Evolutionary conservation across 495 filamentous ascomycete genomes (phyloP).

Genomic region (Penicillium pulvis): DNA sequence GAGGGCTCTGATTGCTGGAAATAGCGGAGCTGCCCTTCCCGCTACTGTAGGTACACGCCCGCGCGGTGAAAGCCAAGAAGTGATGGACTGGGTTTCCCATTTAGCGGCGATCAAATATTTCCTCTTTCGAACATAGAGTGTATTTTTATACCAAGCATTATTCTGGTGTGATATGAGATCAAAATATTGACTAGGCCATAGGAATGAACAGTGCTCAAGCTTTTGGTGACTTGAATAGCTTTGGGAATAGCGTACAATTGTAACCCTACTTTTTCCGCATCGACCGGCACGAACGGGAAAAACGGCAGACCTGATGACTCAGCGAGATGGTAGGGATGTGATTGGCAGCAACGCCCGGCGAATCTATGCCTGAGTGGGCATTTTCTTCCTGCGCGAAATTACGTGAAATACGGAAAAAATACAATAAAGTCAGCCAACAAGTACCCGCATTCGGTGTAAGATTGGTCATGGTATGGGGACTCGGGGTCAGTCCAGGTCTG

Average conservation of each 20-base stretch:
- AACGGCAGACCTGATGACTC: conserved; percentile 14
- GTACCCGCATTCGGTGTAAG: background rate
- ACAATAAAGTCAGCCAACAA: background rate
- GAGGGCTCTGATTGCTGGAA: conserved; percentile 25
- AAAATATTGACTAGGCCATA: background rate
- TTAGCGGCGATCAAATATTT: conserved; percentile 12
- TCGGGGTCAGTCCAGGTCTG: conserved; percentile 5
- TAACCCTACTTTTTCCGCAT: conserved; percentile 7
- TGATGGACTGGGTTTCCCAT: conserved; percentile 11
- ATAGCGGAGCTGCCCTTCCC: conserved; percentile 11
- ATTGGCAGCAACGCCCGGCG: conserved; percentile 16
- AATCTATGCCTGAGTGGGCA: conserved; percentile 12
- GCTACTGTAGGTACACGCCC: conserved; percentile 37
- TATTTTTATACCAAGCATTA: background rate
- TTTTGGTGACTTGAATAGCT: background rate
- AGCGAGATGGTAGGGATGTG: conserved; percentile 1
- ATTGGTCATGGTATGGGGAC: background rate
- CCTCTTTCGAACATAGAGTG: background rate
- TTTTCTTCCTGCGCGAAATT: conserved; percentile 14
- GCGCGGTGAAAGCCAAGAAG: conserved; percentile 27
- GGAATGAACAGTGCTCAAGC: background rate
- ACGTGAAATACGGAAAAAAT: background rate
- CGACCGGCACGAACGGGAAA: conserved; percentile 18
- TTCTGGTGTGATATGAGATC: background rate
- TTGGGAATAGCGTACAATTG: background rate